Evolutionary conservation across 208 protist genomes (phyloP).

Genomic region (Crithidia expoeki): DNA sequence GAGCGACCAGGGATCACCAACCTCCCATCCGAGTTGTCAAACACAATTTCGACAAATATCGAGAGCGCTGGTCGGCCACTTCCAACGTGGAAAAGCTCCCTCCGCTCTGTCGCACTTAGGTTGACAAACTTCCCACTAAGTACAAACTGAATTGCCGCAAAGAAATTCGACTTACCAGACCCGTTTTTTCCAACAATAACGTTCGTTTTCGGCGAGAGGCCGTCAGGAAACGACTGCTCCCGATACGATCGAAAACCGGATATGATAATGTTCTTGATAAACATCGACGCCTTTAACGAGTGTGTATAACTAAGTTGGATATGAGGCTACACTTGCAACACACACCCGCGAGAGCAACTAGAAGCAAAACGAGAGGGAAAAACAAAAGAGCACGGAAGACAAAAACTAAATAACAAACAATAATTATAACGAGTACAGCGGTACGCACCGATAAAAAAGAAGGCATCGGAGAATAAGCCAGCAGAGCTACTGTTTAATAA

Average conservation of each 20-base stretch:
- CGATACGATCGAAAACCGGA: conserved; percentile 93
- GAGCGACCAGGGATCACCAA: conserved; percentile 91
- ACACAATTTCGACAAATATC: conserved; percentile 98
- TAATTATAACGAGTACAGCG: too few species aligned
- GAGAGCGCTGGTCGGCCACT: conserved; percentile 86
- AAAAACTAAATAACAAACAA: too few species aligned
- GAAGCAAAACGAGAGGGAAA: too few species aligned
- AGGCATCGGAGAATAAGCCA: too few species aligned
- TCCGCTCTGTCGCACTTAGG: conserved; percentile 90
- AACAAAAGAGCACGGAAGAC: too few species aligned
- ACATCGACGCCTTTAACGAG: too few species aligned
- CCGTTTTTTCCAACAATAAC: conserved; percentile 97
- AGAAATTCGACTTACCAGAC: conserved; percentile 98
- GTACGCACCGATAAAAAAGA: too few species aligned
- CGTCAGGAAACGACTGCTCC: conserved; percentile 86
- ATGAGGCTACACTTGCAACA: too few species aligned
- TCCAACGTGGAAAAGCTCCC: conserved; percentile 95
- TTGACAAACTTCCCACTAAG: conserved; percentile 93
- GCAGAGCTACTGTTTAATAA: too few species aligned
- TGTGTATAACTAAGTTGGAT: too few species aligned
- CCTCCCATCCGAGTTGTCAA: conserved; percentile 98
- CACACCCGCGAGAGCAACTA: too few species aligned
- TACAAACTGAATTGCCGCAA: conserved; percentile 97
- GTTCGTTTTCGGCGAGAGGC: conserved; percentile 82
- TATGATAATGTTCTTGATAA: conserved; percentile 94